Conservation (phyloP, 1,284 basidiomycete genomes). For the Trichosporon coremiiforme region DNA sequence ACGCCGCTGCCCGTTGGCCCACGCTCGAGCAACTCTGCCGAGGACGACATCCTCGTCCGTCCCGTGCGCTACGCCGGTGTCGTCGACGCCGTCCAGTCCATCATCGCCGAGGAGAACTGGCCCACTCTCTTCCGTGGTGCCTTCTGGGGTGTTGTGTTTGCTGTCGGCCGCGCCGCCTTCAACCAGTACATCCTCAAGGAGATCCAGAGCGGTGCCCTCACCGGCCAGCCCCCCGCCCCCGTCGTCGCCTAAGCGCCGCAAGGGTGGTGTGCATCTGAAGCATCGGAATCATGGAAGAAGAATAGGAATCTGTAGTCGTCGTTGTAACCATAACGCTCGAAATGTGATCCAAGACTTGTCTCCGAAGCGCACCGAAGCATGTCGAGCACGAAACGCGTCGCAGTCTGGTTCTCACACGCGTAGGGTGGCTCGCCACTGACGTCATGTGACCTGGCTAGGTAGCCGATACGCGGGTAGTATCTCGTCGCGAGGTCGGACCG, state of each 20-base stretch:
- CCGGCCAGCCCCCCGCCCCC: not conserved
- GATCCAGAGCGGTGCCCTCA: not conserved
- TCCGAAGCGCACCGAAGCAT: not conserved
- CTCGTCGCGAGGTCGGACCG: not conserved
- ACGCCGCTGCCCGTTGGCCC: slow-evolving; percentile 9
- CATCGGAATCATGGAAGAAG: no score
- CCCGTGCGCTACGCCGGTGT: slow-evolving; percentile 14
- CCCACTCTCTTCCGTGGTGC: slow-evolving; percentile 9
- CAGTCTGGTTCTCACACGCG: not conserved
- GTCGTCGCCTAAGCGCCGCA: not conserved
- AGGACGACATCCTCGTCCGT: slow-evolving; percentile 15
- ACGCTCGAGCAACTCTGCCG: not conserved
- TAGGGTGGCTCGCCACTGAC: not conserved
- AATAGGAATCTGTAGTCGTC: slow-evolving; percentile 9
- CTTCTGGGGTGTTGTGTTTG: slow-evolving; percentile 15
- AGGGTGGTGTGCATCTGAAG: not conserved
- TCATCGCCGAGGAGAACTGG: slow-evolving; percentile 19
- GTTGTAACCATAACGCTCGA: slow-evolving; percentile 14
- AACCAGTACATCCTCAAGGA: slow-evolving; percentile 16
- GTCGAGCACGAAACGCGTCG: not conserved
- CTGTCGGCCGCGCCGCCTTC: slow-evolving; percentile 12
- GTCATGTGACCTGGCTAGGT: not conserved
- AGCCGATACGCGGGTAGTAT: not conserved
- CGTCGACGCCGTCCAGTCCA: slow-evolving; percentile 12
- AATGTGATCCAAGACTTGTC: slow-evolving; percentile 11